Evolutionary conservation across 208 protist species (phyloP).

Genomic region (Angomonas deanei): DNA sequence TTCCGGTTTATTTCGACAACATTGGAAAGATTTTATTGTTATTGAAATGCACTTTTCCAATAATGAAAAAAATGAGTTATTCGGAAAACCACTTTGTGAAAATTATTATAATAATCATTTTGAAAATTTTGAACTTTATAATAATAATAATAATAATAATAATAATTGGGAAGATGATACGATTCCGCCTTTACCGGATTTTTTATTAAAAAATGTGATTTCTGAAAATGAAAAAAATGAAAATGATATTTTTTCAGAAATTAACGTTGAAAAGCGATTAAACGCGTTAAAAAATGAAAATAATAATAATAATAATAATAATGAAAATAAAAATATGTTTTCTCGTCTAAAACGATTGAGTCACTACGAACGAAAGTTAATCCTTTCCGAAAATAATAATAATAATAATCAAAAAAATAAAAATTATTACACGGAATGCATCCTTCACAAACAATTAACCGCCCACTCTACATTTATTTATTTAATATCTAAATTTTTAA

Average conservation of each 20-base stretch:
- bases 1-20: not conserved
- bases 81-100: not conserved
- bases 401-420: not conserved
- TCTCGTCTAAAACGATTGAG: no score
- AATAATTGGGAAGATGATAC: not conserved
- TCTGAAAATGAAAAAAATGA: no score
- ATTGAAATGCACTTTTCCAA: not conserved
- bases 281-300: no score
- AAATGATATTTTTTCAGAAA: no score
- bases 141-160: slow-evolving; percentile 1
- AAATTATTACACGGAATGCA: not conserved
- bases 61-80: not conserved
- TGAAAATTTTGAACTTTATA: not conserved
- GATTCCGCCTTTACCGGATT: not conserved
- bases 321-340: no score
- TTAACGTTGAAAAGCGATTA: no score
- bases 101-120: slow-evolving; percentile 1
- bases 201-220: no score
- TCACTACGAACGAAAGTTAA: not conserved
- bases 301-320: no score
- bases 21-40: not conserved
- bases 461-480: not conserved
- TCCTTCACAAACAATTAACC: not conserved
- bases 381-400: not conserved
- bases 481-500: not conserved